Conservation (phyloP, 1,284 basidiomycete genomes). For the Violaceomyces palustris region DNA sequence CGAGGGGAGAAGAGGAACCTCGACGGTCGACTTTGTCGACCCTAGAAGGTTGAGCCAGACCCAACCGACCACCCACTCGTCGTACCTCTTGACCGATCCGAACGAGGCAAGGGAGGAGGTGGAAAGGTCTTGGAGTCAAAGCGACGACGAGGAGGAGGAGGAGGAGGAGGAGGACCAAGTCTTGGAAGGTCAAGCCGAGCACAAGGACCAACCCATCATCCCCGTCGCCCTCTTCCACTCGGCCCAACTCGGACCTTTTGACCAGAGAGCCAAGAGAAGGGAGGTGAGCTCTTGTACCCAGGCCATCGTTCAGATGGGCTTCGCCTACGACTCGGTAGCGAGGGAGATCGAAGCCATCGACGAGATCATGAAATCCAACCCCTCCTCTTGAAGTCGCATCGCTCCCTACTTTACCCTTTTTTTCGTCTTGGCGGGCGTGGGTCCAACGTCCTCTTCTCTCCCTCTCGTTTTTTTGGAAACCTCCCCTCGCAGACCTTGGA, state of each 20-base stretch:
- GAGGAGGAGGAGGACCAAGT: constrained; percentile 3
- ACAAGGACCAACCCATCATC: constrained; percentile 3
- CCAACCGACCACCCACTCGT: too few species aligned
- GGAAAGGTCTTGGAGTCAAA: not conserved
- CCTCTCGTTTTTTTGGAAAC: too few species aligned
- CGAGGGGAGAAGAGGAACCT: too few species aligned
- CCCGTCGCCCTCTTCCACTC: not conserved
- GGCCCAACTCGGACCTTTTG: constrained; percentile 31
- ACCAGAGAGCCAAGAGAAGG: constrained; percentile 29
- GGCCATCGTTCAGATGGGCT: constrained; percentile 44
- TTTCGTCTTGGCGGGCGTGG: too few species aligned
- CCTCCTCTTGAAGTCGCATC: too few species aligned
- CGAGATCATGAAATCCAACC: constrained; percentile 26
- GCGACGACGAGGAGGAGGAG: constrained; percentile 1
- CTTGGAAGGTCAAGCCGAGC: not conserved
- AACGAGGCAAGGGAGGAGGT: not conserved
- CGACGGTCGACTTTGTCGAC: too few species aligned
- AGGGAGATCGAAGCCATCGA: constrained; percentile 38
- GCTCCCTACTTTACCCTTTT: too few species aligned
- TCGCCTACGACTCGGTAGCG: constrained; percentile 42
- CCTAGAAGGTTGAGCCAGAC: not conserved
- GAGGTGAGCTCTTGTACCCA: constrained; percentile 41
- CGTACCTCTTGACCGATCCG: too few species aligned
- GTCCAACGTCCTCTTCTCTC: too few species aligned
- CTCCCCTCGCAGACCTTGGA: too few species aligned